These are phyloP conservation scores for Eremochloa ophiuroides DNA, from an alignment of 176 grass and related monocot genomes.

Conservation along the genomic window DNA sequence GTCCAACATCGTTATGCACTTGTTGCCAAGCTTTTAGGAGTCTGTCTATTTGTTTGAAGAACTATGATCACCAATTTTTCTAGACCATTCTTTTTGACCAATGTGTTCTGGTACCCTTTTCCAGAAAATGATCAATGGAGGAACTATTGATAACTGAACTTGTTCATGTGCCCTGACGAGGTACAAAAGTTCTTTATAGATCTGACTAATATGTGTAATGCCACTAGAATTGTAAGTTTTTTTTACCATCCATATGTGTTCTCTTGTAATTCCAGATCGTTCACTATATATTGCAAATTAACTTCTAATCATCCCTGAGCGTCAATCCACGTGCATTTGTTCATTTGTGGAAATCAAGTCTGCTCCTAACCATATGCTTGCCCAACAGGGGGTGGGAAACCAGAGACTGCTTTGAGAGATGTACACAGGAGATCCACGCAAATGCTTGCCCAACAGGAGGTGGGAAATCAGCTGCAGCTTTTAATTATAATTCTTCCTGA, in stretches of 20 bases:
- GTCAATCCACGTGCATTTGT: constrained; percentile 42
- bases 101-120: not conserved
- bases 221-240: constrained; percentile 62
- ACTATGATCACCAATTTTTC: not conserved
- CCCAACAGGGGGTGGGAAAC: too few relatives aligned
- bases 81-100: not conserved
- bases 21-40: not conserved
- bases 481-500: constrained; percentile 70
- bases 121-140: constrained; percentile 83
- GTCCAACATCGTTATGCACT: not conserved
- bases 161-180: constrained; percentile 38
- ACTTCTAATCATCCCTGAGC: constrained; percentile 33
- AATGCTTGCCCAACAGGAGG: not conserved
- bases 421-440: constrained; percentile 27
- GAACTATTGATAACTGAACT: constrained; percentile 56
- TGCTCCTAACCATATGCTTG: constrained; percentile 34
- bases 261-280: not conserved
- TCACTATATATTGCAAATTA: not conserved
- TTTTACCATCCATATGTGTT: not conserved
- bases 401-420: constrained; percentile 52
- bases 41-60: not conserved
- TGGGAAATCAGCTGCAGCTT: constrained; percentile 39
- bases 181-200: constrained; percentile 49
- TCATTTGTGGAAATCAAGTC: constrained; percentile 33
- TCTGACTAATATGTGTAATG: constrained; percentile 62